Percentiles rank a stretch among this genome's conserved stretches.
Conservation (phyloP, 805 yeast genomes). For the Wickerhamiella occidentalis region DNA sequence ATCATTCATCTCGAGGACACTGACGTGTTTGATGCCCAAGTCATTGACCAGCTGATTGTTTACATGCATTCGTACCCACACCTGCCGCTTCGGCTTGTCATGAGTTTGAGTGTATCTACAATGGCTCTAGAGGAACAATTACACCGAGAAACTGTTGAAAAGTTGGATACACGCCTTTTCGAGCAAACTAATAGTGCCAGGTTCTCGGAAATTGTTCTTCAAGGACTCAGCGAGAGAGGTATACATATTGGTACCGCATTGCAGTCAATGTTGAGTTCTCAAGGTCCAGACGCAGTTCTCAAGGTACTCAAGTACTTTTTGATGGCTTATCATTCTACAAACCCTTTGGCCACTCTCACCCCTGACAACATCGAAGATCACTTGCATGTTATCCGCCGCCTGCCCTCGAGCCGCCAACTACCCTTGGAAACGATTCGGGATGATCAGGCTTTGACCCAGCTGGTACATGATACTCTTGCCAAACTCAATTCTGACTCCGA, state of each 20-base stretch:
- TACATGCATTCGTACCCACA: slow-evolving; percentile 27
- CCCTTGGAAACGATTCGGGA: not conserved
- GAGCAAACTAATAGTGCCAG: slow-evolving; percentile 11
- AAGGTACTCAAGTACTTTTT: slow-evolving; percentile 25
- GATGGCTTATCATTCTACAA: slow-evolving; percentile 30
- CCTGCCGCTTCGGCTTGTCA: slow-evolving; percentile 27
- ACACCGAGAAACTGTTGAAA: slow-evolving; percentile 22
- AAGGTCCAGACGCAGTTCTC: slow-evolving; percentile 14
- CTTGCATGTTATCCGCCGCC: slow-evolving; percentile 20
- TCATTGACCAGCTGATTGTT: slow-evolving; percentile 24
- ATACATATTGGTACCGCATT: not conserved
- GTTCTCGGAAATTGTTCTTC: slow-evolving; percentile 11
- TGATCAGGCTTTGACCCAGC: not conserved
- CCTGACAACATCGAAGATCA: slow-evolving; percentile 4
- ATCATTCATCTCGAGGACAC: slow-evolving; percentile 30
- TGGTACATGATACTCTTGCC: not conserved
- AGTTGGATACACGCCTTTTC: slow-evolving; percentile 15
- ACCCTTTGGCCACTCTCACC: slow-evolving; percentile 26
- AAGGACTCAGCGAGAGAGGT: slow-evolving; percentile 4
- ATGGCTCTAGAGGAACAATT: slow-evolving; percentile 28
- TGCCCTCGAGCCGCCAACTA: slow-evolving; percentile 28
- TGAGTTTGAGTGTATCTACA: slow-evolving; percentile 29
- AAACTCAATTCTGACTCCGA: not conserved
- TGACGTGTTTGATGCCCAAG: slow-evolving; percentile 27
- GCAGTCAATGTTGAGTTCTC: not conserved